phyloP scores from a whole-genome alignment of 805 yeast genomes.

The Starmerella asiatica region DNA sequence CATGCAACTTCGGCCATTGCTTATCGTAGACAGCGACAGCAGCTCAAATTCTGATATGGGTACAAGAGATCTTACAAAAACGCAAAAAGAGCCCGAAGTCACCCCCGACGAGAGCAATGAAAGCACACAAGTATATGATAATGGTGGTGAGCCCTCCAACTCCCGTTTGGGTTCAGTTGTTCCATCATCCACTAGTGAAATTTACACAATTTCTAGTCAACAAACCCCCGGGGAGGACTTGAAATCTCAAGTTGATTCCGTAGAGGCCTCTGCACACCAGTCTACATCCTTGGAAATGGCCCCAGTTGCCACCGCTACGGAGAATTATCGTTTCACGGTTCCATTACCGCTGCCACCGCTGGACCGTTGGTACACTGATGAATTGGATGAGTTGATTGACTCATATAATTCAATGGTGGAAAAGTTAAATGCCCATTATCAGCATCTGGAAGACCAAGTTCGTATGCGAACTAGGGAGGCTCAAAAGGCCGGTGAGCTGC shows the following conservation, averaged over 20 bases:
- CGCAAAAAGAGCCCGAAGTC: not conserved
- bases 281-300: not conserved
- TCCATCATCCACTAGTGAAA: not conserved
- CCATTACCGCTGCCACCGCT: constrained; percentile 18
- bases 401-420: constrained; percentile 89
- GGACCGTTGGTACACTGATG: constrained; percentile 38
- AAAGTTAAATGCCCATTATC: constrained; percentile 73
- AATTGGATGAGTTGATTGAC: constrained; percentile 72
- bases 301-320: not conserved
- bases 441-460: constrained; percentile 79
- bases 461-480: constrained; percentile 74
- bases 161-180: not conserved
- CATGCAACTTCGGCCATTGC: constrained; percentile 17
- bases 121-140: too few relatives aligned
- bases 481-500: constrained; percentile 36
- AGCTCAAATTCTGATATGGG: not conserved
- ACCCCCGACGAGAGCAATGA: not conserved
- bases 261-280: not conserved
- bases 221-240: not conserved
- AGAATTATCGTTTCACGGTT: constrained; percentile 8
- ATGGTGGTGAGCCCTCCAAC: not conserved
- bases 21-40: constrained; percentile 2
- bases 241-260: not conserved
- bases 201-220: not conserved
- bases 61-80: not conserved